Percentiles rank a stretch among this genome's conserved stretches.
phyloP scores from a whole-genome alignment of 208 protist genomes.

The Strigomonas culicis region DNA sequence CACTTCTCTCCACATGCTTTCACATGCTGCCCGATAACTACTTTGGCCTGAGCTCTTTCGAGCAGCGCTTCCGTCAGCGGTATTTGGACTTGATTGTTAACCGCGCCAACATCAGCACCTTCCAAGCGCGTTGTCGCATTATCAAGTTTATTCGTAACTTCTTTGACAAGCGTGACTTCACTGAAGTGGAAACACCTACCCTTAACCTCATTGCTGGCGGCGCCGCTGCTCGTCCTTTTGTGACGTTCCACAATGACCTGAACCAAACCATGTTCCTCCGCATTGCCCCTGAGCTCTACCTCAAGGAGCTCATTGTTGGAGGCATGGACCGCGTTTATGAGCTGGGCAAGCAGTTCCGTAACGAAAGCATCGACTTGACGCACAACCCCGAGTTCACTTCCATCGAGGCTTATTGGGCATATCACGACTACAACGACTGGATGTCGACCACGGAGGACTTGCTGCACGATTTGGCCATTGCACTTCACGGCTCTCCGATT shows the following conservation, averaged over 20 bases:
- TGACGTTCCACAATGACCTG: slow-evolving; percentile 99
- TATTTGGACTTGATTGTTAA: slow-evolving; percentile 99
- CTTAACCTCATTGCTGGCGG: slow-evolving; percentile 99
- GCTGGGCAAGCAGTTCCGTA: slow-evolving; percentile 99
- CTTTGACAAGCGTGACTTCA: slow-evolving; percentile 94
- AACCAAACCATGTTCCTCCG: slow-evolving; percentile 98
- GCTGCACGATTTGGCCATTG: slow-evolving; percentile 93
- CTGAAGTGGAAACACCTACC: slow-evolving; percentile 99
- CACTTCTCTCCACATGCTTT: slow-evolving; percentile 96
- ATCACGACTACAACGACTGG: slow-evolving; percentile 99
- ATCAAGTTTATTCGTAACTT: slow-evolving; percentile 98
- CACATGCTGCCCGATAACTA: slow-evolving; percentile 98
- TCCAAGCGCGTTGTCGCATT: slow-evolving; percentile 92
- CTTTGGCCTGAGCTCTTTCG: slow-evolving; percentile 92
- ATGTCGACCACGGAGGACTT: slow-evolving; percentile 98
- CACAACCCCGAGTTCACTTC: slow-evolving; percentile 99
- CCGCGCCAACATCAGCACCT: slow-evolving; percentile 90
- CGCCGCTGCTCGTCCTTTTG: slow-evolving; percentile 98
- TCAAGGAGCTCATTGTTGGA: slow-evolving; percentile 99
- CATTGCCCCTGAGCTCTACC: slow-evolving; percentile 99
- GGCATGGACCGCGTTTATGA: slow-evolving; percentile 99
- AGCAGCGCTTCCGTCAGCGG: slow-evolving; percentile 96
- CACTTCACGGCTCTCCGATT: slow-evolving; percentile 92
- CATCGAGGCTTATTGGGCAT: slow-evolving; percentile 99
- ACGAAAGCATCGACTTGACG: slow-evolving; percentile 97